Evolutionary conservation across 202 grass and related monocot species (phyloP).

Genomic region (Sporobolus alterniflorus): DNA sequence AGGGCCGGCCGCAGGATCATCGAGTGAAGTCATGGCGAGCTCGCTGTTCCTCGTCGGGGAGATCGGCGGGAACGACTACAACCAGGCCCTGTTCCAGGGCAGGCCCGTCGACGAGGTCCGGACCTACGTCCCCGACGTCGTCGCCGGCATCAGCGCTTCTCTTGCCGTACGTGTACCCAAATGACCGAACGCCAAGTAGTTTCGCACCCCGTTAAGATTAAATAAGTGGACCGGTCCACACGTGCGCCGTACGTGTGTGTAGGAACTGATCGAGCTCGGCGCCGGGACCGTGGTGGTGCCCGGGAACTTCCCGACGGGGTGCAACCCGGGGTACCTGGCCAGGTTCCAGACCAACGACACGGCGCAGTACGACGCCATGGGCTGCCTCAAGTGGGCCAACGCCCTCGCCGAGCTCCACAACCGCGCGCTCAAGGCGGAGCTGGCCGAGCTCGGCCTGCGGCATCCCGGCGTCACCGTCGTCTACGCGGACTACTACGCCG

Average conservation of each 20-base stretch:
- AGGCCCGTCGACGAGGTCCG: slow-evolving; percentile 41
- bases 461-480: slow-evolving; percentile 25
- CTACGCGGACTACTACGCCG: slow-evolving; percentile 58
- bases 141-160: slow-evolving; percentile 46
- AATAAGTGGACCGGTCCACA: no score
- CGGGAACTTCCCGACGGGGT: slow-evolving; percentile 52
- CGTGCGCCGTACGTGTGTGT: not conserved
- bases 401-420: slow-evolving; percentile 52
- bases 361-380: slow-evolving; percentile 45
- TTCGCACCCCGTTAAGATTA: no score
- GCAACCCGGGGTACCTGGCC: slow-evolving; percentile 44
- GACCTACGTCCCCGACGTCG: slow-evolving; percentile 54
- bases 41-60: slow-evolving; percentile 70
- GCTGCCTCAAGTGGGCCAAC: slow-evolving; percentile 61
- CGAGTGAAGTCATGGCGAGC: slow-evolving; percentile 28
- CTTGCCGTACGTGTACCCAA: slow-evolving; percentile 4
- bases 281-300: slow-evolving; percentile 47
- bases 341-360: slow-evolving; percentile 28
- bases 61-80: slow-evolving; percentile 82
- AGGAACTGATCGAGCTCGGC: slow-evolving; percentile 59
- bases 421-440: slow-evolving; percentile 23
- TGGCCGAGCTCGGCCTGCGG: not conserved
- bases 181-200: not conserved
- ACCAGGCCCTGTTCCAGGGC: slow-evolving; percentile 48
- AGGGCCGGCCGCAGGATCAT: not conserved